Evolutionary conservation across 495 filamentous ascomycete genomes (phyloP).

Genomic region (Corynascus novoguineensis): DNA sequence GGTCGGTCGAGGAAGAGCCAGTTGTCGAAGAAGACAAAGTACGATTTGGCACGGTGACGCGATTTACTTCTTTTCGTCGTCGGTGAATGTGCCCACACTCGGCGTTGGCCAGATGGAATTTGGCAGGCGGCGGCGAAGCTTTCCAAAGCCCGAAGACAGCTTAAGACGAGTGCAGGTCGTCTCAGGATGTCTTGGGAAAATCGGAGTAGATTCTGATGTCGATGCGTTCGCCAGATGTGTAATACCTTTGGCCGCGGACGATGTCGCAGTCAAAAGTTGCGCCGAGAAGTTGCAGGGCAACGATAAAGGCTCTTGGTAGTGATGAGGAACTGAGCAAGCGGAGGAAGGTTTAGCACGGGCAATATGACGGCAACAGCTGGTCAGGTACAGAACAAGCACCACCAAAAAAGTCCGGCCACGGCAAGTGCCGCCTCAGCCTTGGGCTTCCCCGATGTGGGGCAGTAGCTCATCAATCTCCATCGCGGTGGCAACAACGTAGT

Average conservation of each 20-base stretch:
- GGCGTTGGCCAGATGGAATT: slow-evolving; percentile 5
- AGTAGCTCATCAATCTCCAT: neutral
- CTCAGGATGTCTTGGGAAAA: slow-evolving; percentile 13
- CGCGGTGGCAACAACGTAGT: too few species aligned
- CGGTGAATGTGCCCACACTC: slow-evolving; percentile 7
- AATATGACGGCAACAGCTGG: slow-evolving; percentile 32
- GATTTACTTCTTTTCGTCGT: slow-evolving; percentile 2
- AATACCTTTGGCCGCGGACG: slow-evolving; percentile 2
- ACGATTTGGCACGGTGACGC: slow-evolving; percentile 1
- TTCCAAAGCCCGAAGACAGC: slow-evolving; percentile 18
- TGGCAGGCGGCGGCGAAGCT: slow-evolving; percentile 20
- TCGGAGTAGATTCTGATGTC: neutral
- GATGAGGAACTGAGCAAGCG: slow-evolving; percentile 18
- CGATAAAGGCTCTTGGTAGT: slow-evolving; percentile 6
- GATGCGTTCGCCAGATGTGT: neutral
- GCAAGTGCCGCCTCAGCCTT: slow-evolving; percentile 25
- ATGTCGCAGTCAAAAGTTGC: slow-evolving; percentile 9
- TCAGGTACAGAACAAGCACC: slow-evolving; percentile 28
- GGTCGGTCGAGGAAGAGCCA: neutral
- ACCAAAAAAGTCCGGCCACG: slow-evolving; percentile 24
- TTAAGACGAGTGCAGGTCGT: slow-evolving; percentile 37
- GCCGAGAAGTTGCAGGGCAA: slow-evolving; percentile 10
- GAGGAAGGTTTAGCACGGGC: slow-evolving; percentile 18
- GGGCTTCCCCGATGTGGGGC: slow-evolving; percentile 12
- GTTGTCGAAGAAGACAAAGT: neutral